phyloP scores from a whole-genome alignment of 306 rosid species.

The Dryas alaskensis region DNA sequence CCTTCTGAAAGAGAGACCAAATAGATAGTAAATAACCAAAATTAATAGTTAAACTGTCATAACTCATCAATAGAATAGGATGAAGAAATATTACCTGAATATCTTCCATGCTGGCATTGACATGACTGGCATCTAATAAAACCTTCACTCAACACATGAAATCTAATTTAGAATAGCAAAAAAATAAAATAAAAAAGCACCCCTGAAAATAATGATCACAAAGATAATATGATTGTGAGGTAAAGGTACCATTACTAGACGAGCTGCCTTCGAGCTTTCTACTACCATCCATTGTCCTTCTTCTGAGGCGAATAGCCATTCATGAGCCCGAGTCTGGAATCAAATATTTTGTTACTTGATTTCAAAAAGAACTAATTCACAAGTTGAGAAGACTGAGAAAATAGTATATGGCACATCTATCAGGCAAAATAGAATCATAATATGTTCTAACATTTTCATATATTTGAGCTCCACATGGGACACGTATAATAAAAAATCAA shows the following conservation, averaged over 20 bases:
- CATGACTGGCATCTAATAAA: conserved; percentile 66
- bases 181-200: conserved; percentile 9
- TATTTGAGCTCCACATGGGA: neutral
- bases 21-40: conserved; percentile 25
- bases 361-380: conserved; percentile 20
- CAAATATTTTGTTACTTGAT: conserved; percentile 27
- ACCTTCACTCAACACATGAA: conserved; percentile 48
- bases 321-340: conserved; percentile 75
- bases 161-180: conserved; percentile 33
- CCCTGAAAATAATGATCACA: conserved; percentile 2
- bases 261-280: conserved; percentile 86
- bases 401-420: neutral
- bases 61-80: conserved; percentile 23
- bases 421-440: neutral
- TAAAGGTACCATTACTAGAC: conserved; percentile 72
- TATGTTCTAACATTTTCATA: neutral
- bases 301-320: conserved; percentile 93
- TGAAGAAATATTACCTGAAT: conserved; percentile 62
- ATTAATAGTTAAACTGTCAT: conserved; percentile 13
- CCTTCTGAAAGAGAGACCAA: conserved; percentile 61
- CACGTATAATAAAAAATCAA: neutral
- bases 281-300: conserved; percentile 98
- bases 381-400: neutral
- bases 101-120: conserved; percentile 69
- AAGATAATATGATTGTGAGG: neutral